phyloP scores from a whole-genome alignment of 108 stramenopile genomes.

The Cyclotella cryptica region DNA sequence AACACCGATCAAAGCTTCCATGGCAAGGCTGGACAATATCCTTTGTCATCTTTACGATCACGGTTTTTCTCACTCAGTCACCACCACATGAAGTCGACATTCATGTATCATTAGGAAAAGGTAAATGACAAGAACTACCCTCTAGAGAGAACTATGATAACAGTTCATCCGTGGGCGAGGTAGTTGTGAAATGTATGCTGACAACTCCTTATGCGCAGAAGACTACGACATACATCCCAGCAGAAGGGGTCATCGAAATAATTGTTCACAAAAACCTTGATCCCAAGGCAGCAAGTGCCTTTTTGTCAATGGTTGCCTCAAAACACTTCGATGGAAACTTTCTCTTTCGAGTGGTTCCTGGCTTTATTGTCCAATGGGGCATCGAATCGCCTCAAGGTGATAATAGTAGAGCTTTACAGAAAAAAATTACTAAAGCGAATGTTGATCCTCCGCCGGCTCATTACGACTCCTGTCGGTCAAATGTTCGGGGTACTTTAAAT shows the following conservation, averaged over 20 bases:
- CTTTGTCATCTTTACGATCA: constrained; percentile 10
- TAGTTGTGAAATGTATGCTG: constrained; percentile 40
- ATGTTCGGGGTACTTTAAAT: constrained; percentile 46
- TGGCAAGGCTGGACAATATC: constrained; percentile 30
- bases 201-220: constrained; percentile 29
- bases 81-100: neutral
- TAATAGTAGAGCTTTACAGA: neutral
- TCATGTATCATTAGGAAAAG: neutral
- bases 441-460: constrained; percentile 33
- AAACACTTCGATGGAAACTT: constrained; percentile 47
- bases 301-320: constrained; percentile 37
- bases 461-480: constrained; percentile 18
- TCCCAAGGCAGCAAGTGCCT: constrained; percentile 43
- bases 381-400: constrained; percentile 28
- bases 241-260: constrained; percentile 35
- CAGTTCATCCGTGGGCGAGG: constrained; percentile 7
- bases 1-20: neutral
- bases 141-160: neutral
- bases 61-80: constrained; percentile 11
- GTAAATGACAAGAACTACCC: neutral
- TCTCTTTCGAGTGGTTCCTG: constrained; percentile 42
- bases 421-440: constrained; percentile 20
- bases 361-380: constrained; percentile 51
- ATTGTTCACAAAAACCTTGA: constrained; percentile 36
- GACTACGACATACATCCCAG: constrained; percentile 14